Conservation (phyloP, 2,329 filamentous ascomycete species). For the Penicillium sp. region DNA sequence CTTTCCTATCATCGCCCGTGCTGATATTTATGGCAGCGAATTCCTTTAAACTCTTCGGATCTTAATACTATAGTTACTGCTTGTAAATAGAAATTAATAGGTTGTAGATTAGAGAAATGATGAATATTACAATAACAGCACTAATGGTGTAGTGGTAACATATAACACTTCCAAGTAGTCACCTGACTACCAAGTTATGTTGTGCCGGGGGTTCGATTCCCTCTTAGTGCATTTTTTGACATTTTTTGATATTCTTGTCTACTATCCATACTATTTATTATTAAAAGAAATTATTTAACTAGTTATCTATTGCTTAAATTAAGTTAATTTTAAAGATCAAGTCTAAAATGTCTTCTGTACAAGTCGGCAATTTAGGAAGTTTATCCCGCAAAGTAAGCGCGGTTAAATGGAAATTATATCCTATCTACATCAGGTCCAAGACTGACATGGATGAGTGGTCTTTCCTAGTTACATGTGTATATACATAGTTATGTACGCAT, state of each 20-base stretch:
- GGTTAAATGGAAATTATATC: not conserved
- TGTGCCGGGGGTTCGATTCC: constrained; percentile 11
- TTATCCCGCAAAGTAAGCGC: not conserved
- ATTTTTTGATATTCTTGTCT: not conserved
- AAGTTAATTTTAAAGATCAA: too few species aligned
- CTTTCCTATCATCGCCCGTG: not conserved
- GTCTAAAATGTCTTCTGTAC: too few species aligned
- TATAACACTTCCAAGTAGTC: constrained; percentile 8
- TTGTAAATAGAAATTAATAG: too few species aligned
- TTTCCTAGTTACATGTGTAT: not conserved
- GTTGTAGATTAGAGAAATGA: fast-evolving
- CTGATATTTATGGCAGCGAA: not conserved
- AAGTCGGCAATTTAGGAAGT: not conserved
- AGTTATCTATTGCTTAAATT: too few species aligned
- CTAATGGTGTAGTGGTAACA: constrained; percentile 12
- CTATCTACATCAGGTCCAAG: not conserved
- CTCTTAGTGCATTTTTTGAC: constrained; percentile 5
- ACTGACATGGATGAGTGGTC: not conserved
- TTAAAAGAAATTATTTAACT: too few species aligned
- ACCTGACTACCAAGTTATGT: not conserved
- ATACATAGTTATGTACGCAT: not conserved
- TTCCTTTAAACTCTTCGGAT: not conserved
- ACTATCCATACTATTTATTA: too few species aligned
- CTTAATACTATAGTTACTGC: not conserved
- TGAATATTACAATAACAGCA: not conserved